Base-by-base conservation (phyloP, 2,329 filamentous ascomycete species). In the Aspergillus spinulosporus region DNA sequence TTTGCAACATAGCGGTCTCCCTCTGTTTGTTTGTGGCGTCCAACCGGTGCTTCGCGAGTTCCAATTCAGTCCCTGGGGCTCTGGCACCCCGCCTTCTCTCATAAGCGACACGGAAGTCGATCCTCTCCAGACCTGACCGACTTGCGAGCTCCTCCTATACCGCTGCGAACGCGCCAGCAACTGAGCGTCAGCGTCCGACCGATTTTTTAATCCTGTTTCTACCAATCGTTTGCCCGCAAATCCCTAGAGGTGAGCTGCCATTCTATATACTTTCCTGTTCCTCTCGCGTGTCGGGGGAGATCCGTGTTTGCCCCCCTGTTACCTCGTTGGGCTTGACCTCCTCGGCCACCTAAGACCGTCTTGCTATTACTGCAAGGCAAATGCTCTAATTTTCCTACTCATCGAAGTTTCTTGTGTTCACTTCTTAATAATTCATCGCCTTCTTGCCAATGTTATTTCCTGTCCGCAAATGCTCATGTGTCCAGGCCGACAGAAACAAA, bases 31-130 rank as follows among this genome's bases (percentile, higher is more conserved):
- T 45, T 47, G 50, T 47, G 36, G 34, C n/a, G n/a, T 39, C 50
- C 50, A 28, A 53, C 36, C 34, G 48, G 50, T 47, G 50, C 50
- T 53, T 42, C 45, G 50, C 44, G 40, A 50, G 34, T 57, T 48
- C 50, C 52, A 57, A 45, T 53, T 48, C 57, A 39, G 51, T 52
- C 42, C 50, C 48, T 51, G 56, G 64, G 64, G 62, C 60, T 64
- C 63, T 56, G 45, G 59, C 64, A 68, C 70, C 68, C 71, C 68
- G 69, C 66, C 65, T 67, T 46, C 50, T 50, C 66, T 65, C 68
- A 68, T 72, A 72, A 73, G 71, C 72, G 72, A 74, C 72, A 72
- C 70, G 68, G 70, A 62, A 71, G 69, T 61, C 62, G 60, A 70
- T 68, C 68, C 62, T 63, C 60, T 62, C 62, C 67, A 62, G 63